Base-by-base conservation (phyloP, 805 yeast genomes). In the Candida schatavii region DNA sequence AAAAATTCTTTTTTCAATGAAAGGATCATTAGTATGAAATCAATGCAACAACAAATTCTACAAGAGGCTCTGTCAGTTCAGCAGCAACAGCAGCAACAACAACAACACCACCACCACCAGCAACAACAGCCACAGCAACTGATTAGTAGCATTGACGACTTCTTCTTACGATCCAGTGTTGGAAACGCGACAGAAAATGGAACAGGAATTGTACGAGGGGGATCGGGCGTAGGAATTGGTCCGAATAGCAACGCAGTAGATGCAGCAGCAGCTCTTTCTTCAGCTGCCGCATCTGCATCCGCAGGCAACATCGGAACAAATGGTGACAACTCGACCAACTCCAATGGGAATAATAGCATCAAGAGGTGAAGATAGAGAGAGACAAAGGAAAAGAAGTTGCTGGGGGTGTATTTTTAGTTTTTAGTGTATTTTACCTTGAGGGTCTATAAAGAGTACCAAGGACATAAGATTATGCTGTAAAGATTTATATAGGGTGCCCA, bases 1-100 rank as follows among this genome's bases (percentile, higher is more conserved):
- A 70, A 70, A 49, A 57, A 52, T 36, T 59, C 74, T 17, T 70
- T 70, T 42, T 56, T 60, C 40, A 67, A 67, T 40, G 75, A 70
- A 50, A 46, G 74, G 42, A 63, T 69, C 28, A 59, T 64, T n/a
- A 64, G 59, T 40, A 45, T 55, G 37, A 42, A 60, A 29, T 50
- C 59, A 4, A 43, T 50, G 23, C 56, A 49, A 31, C 56, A 51
- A 34, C 55, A 42, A 18, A 33, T 42, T 18, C 20, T 32, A 22
- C 39, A 41, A 27, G 28, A 45, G 21, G 32, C 46, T 34, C 35
- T 43, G 31, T 22, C 23, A 6, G 29, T 21, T n/a, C 40, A 43
- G 26, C 49, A 41, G 11, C n/a, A n/a, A n/a, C n/a, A n/a, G n/a
- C 49, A 39, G 39, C 26, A 15, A 2, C 44, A 41, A 20, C 46